Evolutionary conservation across 2,329 filamentous ascomycete species (phyloP).

Genomic region (Thielaviopsis musarum): DNA sequence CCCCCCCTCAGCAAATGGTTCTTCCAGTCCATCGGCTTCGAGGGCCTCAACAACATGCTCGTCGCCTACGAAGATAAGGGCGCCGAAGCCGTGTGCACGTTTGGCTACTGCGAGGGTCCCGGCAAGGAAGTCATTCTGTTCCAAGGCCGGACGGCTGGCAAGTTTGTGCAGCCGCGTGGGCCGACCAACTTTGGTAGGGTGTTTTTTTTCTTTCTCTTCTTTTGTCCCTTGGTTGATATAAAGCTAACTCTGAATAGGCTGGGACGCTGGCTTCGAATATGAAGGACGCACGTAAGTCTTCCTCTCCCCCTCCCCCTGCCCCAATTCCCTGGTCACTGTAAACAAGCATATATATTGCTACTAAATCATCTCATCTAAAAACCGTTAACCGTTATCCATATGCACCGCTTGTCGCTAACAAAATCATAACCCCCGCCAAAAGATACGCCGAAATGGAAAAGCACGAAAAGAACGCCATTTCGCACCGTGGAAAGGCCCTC

Average conservation of each 20-base stretch:
- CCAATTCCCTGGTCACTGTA: background rate
- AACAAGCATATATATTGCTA: background rate
- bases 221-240: background rate
- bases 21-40: slow-evolving; percentile 62
- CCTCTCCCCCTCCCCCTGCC: background rate
- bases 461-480: slow-evolving; percentile 74
- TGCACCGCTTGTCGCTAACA: background rate
- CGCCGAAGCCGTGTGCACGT: slow-evolving; percentile 87
- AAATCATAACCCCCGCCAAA: background rate
- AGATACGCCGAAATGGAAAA: slow-evolving; percentile 92
- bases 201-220: slow-evolving; percentile 15
- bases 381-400: background rate
- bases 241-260: slow-evolving; percentile 38
- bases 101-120: slow-evolving; percentile 77
- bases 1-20: slow-evolving; percentile 66
- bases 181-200: slow-evolving; percentile 68
- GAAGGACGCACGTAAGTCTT: slow-evolving; percentile 57
- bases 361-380: background rate
- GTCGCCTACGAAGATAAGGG: slow-evolving; percentile 80
- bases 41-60: slow-evolving; percentile 79
- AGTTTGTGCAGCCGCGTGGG: slow-evolving; percentile 72
- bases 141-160: slow-evolving; percentile 73
- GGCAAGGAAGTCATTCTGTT: slow-evolving; percentile 74
- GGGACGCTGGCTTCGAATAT: slow-evolving; percentile 94
- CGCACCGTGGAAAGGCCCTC: slow-evolving; percentile 77